Base-by-base conservation (phyloP, 345 rosid species). In the Streptanthus diversifolius region DNA sequence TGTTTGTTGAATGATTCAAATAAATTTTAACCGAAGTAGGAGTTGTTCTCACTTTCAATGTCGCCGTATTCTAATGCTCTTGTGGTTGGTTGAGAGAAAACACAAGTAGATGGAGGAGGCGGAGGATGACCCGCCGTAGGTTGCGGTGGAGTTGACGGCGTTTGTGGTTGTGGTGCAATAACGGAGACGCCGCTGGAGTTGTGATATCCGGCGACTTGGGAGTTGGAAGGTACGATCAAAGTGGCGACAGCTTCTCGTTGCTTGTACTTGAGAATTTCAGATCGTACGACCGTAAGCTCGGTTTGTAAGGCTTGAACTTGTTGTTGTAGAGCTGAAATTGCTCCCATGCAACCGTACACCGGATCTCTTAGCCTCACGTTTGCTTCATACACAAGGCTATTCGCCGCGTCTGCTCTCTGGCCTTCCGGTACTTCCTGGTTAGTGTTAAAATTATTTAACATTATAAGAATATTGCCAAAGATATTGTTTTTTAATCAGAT, bases 311-410 rank as follows among this genome's bases (percentile, higher is more conserved):
- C 77, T 78, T 95, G 97, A 33, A 95, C 77, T 82, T 91, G 95
- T 37, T 95, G 99, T 43, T 95, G 97, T 67, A 95, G 77, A 39
- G 93, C 85, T 60, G 95, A 95, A 39, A 95, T 91, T 67, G 95
- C 99, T 41, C 99, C 98, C 96, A 89, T 87, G 85, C 99, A 91
- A 7, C 99, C 99, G 60, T 95, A 89, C 25, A 95, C 90, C 0
- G 99, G 97, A 76, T 95, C 99, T 83, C 97, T 80, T 54, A 95
- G 84, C 84, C 99, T 83, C 78, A 91, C 90, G 63, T 95, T 95
- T 18, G 99, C 99, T 73, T 95, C 99, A 55, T 87, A 91, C 22
- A 95, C 97, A 0, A 95, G 95, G 71, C 97, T 95, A 67, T 91
- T 91, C 5, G 96, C 97, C 0, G 97, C 84, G 53, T 95, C 97